Conservation (phyloP, 1,139 yeast species). For the Ogataea hybrid region DNA sequence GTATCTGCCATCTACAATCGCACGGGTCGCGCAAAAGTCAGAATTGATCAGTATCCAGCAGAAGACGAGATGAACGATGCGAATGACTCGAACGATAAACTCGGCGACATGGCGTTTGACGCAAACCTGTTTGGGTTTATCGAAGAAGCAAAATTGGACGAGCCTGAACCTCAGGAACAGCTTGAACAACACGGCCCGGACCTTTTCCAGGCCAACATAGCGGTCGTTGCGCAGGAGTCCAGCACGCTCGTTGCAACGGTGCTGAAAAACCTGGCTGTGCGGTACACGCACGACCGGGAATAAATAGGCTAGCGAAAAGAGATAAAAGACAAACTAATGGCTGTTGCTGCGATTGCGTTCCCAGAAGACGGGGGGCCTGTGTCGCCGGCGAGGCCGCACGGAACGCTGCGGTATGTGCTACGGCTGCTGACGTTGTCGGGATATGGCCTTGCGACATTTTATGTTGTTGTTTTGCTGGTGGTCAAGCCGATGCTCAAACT, state of each 20-base stretch:
- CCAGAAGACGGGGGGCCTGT: conserved; percentile 27
- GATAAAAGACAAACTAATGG: not conserved
- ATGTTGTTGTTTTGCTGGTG: conserved; percentile 24
- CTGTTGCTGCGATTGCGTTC: conserved; percentile 29
- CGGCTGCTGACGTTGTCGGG: conserved; percentile 30
- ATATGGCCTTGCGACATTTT: conserved; percentile 21
- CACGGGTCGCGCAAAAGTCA: conserved; percentile 9
- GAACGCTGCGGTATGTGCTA: conserved; percentile 29
- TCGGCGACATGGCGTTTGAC: conserved; percentile 24
- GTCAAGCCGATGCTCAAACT: conserved; percentile 28
- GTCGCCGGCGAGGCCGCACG: conserved; percentile 20
- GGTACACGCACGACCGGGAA: conserved; percentile 3
- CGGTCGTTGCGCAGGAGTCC: conserved; percentile 5
- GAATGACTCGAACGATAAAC: conserved; percentile 1
- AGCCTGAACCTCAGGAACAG: conserved; percentile 9
- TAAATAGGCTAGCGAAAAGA: not conserved
- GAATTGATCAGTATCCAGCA: conserved; percentile 5
- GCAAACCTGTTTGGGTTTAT: conserved; percentile 30
- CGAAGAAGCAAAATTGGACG: conserved; percentile 27
- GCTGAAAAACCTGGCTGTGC: conserved; percentile 19
- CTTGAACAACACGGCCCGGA: conserved; percentile 6
- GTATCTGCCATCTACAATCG: conserved; percentile 18
- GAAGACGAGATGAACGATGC: conserved; percentile 3
- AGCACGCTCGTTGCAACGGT: conserved; percentile 7
- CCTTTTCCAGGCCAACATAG: conserved; percentile 5